phyloP scores from a whole-genome alignment of 306 rosid species.

The Purshia tridentata region DNA sequence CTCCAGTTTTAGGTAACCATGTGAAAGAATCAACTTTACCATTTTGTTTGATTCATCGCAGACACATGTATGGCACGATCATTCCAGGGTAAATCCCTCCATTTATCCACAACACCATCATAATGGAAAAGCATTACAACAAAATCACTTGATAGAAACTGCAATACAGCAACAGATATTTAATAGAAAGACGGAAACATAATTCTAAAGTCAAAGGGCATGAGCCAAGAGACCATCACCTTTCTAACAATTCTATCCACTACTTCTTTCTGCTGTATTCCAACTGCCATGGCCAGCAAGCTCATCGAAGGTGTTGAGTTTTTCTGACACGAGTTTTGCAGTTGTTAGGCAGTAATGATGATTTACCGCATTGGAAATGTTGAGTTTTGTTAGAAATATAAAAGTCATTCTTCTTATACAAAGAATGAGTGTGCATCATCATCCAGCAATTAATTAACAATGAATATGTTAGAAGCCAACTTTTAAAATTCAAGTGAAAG shows the following conservation, averaged over 20 bases:
- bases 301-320: slow-evolving; percentile 44
- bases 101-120: slow-evolving; percentile 54
- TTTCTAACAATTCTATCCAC: slow-evolving; percentile 68
- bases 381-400: background rate
- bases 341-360: slow-evolving; percentile 2
- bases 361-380: background rate
- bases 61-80: slow-evolving; percentile 52
- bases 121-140: slow-evolving; percentile 64
- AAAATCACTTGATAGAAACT: slow-evolving; percentile 51
- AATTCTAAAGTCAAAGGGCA: slow-evolving; percentile 15
- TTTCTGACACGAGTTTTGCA: slow-evolving; percentile 37
- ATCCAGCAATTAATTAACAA: background rate
- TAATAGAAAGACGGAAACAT: slow-evolving; percentile 17
- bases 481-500: too few relatives aligned
- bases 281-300: slow-evolving; percentile 85
- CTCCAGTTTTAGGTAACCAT: background rate
- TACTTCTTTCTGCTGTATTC: slow-evolving; percentile 70
- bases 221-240: slow-evolving; percentile 43
- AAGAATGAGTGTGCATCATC: background rate
- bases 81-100: slow-evolving; percentile 54
- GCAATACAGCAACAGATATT: slow-evolving; percentile 17
- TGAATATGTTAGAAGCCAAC: background rate
- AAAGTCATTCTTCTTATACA: background rate
- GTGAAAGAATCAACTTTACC: slow-evolving; percentile 29
- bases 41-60: slow-evolving; percentile 63